Evolutionary conservation across 108 stramenopile species (phyloP), one percentile per base, ranked within the genome.

Genomic region (Cylindrotheca fusiformis): DNA sequence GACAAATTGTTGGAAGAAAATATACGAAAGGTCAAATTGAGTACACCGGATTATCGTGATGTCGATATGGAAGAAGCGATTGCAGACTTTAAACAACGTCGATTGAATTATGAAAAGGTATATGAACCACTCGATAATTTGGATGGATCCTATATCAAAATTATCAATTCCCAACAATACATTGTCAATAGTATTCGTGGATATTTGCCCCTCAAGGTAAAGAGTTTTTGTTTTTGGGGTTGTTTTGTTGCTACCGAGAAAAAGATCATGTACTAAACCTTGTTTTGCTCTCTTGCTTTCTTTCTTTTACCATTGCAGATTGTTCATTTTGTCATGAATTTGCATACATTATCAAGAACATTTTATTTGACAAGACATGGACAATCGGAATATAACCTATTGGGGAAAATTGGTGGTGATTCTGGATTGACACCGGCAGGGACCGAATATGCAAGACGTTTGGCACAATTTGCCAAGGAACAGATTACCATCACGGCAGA

Each of bases 321-420:
- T 27, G 91, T 93, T 21, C 92, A 95, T 47, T 97, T 95, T 72
- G 82, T 97, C 53, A 97, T 95, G 93, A 95, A 95, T 51, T 68
- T 97, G 55, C 96, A 95, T 61, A 88, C 85, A 2, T 71, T 88
- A 8, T 82, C 90, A 44, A 81, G 94, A 24, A 87, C 86, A 6
- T 97, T 95, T 67, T 99, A 93, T 68, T 79, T 99, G 65, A 96
- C 95, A 4, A 89, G 99, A 20, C 99, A 99, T 78, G 99, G 99
- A 30, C 97, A 99, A 77, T 95, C 91, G 17, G 86, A 96, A 67
- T 99, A 97, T 86, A 99, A 99, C 63, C 69, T 96, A 59, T 71
- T 93, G 48, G 97, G 97, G 1, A 96, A 95, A 63, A 99, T 99
- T 64, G 99, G 99, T 45, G 99, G 99, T 14, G 97, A 99, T 93